Evolutionary conservation across 805 yeast species (phyloP), one percentile per base, ranked within the genome.

Genomic region (Komagataella populi): DNA sequence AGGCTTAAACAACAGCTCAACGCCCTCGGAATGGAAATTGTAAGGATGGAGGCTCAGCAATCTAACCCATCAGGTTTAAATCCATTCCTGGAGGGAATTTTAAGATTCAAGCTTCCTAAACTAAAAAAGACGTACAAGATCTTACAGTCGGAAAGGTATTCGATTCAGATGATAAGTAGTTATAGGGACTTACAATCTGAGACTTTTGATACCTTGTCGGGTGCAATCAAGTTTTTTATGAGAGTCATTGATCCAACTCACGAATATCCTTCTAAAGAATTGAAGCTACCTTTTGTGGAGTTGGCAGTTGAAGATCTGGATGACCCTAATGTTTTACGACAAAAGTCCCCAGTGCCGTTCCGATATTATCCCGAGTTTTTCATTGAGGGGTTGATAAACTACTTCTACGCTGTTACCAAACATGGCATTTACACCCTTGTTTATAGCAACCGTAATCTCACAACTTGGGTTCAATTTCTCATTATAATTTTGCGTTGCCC

Each of bases 321-420:
- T 59, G 86, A 84, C 63, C 78, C 81, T n/a, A 91, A 83, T 47
- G 81, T 74, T 59, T 70, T 84, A 58, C 76, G 86, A 59, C 67
- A 73, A 7, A 69, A 80, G 54, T 74, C 91, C 0, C 91, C 95
- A 4, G 59, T 65, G 16, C 93, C 93, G 1, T 88, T 91, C 76
- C 83, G 80, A 58, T 86, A 78, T 63, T 83, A 73, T 54, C 99
- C 99, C 0, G 98, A 93, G 64, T 87, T 78, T 60, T 72, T 84
- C 48, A 66, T 93, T 16, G 98, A 93, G 61, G 93, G 95, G 2
- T 74, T 87, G 10, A 75, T 90, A 30, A 81, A 80, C 58, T 87
- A 83, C 62, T 73, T 86, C 52, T 30, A 30, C 14, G 39, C 39
- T 30, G n/a, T 30, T 2, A 30, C 39, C 2, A 23, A 22, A 7